These are phyloP conservation scores for Lineolata rhizophorae DNA, from an alignment of 495 filamentous ascomycete genomes.

Conservation along the genomic window DNA sequence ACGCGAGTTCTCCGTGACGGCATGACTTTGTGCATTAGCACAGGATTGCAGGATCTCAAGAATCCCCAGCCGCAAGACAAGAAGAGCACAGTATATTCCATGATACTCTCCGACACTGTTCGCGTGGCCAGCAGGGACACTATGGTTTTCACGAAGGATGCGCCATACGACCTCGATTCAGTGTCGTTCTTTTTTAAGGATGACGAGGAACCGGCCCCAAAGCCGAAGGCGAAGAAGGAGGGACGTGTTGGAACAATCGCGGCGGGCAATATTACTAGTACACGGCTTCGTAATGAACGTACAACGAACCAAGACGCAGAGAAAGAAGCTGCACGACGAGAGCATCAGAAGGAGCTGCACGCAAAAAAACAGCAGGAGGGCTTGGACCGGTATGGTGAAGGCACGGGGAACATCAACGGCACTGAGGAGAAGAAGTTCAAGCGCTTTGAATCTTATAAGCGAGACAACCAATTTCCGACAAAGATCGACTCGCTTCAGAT, in stretches of 20 bases:
- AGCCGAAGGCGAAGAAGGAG: conserved; percentile 68
- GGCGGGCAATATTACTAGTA: conserved; percentile 79
- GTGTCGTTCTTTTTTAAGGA: conserved; percentile 94
- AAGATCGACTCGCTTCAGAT: conserved; percentile 68
- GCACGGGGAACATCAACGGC: conserved; percentile 70
- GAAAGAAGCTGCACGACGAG: conserved; percentile 64
- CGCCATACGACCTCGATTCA: conserved; percentile 70
- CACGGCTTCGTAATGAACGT: conserved; percentile 78
- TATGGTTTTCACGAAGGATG: conserved; percentile 80
- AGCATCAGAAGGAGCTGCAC: conserved; percentile 84
- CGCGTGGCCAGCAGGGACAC: conserved; percentile 59
- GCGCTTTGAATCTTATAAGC: conserved; percentile 95
- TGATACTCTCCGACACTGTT: conserved; percentile 82
- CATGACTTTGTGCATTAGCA: conserved; percentile 81
- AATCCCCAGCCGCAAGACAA: conserved; percentile 67
- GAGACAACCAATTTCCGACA: conserved; percentile 80
- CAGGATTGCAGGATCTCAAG: conserved; percentile 70
- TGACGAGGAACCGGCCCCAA: conserved; percentile 30
- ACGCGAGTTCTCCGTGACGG: conserved; percentile 67
- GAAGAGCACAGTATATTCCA: conserved; percentile 66
- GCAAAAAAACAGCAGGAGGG: conserved; percentile 76
- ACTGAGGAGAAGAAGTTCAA: conserved; percentile 90
- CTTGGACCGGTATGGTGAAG: conserved; percentile 54
- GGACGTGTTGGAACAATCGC: conserved; percentile 62
- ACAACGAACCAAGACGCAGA: conserved; percentile 72